Percentiles rank a stretch among this genome's conserved stretches.
Conservation (phyloP, 2,329 filamentous ascomycete genomes). For the Sporothrix inflata region DNA sequence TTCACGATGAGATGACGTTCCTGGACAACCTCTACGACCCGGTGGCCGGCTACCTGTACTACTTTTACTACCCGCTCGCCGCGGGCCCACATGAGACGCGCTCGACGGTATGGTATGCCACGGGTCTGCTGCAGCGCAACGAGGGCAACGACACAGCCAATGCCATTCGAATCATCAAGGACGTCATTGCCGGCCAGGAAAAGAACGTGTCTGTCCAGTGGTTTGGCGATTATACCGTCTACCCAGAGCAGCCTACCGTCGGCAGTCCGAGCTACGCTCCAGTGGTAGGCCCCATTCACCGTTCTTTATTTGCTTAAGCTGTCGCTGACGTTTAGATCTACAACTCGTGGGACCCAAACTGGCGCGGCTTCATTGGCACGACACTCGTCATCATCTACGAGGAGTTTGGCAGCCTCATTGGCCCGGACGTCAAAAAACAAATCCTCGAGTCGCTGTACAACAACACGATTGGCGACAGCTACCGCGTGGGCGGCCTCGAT, state of each 20-base stretch:
- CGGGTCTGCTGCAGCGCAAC: slow-evolving; percentile 61
- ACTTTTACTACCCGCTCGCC: slow-evolving; percentile 48
- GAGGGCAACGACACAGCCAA: slow-evolving; percentile 37
- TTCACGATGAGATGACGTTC: slow-evolving; percentile 57
- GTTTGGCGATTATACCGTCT: slow-evolving; percentile 56
- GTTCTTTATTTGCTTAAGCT: slow-evolving; percentile 30
- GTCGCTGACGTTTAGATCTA: slow-evolving; percentile 48
- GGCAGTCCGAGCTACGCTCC: slow-evolving; percentile 52
- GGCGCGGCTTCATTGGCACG: slow-evolving; percentile 65
- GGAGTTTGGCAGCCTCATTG: slow-evolving; percentile 56
- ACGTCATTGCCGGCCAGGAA: slow-evolving; percentile 57
- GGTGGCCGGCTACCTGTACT: slow-evolving; percentile 56
- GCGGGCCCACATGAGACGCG: slow-evolving; percentile 62
- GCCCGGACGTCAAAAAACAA: slow-evolving; percentile 42
- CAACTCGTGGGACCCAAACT: slow-evolving; percentile 65
- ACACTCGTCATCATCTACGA: slow-evolving; percentile 62
- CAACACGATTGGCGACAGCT: slow-evolving; percentile 61
- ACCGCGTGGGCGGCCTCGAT: slow-evolving; percentile 63
- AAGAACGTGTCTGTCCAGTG: slow-evolving; percentile 56
- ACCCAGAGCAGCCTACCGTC: slow-evolving; percentile 61
- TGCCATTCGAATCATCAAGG: slow-evolving; percentile 39
- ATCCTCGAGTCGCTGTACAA: slow-evolving; percentile 60
- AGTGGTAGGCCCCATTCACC: neutral
- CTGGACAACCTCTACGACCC: slow-evolving; percentile 60
- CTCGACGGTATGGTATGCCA: slow-evolving; percentile 61